Base-by-base conservation (phyloP, 2,329 filamentous ascomycete species). In the Phaeosphaeria sp. region DNA sequence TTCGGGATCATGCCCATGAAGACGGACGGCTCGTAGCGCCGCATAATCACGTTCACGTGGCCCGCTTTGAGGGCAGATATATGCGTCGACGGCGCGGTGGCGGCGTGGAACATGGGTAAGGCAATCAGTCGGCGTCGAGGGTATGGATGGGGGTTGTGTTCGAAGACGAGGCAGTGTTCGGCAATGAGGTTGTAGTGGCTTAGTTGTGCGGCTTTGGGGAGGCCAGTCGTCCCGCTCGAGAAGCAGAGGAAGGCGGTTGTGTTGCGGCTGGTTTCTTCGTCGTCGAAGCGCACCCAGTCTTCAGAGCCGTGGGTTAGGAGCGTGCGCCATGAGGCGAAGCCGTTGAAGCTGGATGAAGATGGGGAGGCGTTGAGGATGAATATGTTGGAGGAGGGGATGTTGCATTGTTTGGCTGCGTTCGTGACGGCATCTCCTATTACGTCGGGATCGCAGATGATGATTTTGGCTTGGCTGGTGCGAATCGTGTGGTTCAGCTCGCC, bases 101-200 rank as follows among this genome's bases (percentile, higher is more conserved):
- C 30, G 30, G 30, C 30, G 30, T 36, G 30, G 11, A 36, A 36
- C 30, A 36, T 36, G 30, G 30, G 30, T 3, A 36, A 13, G 11
- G 30, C 30, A 13, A 36, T 36, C 8, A 36, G 30, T 7, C 30
- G 30, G 30, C 30, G 30, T 6, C 30, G 30, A 3, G 30, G 30
- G 30, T 36, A 36, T 6, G 30, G 30, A 13, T 36, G 30, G 5
- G 30, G 30, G 6, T 13, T 36, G 11, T 36, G 30, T 36, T 36
- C 6, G 30, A 36, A 36, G 5, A 36, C 30, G 30, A 36, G 30
- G 30, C 11, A 7, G 30, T 36, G 30, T 36, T 36, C 30, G 11
- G 84, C 61, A 20, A 69, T 55, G 49, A 72, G 57, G 53, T 69
- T 70, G 57, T 63, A 52, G 54, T 73, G 67, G 15, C 61, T 57